Conservation (phyloP, 768 basidiomycete genomes). For the Wakefieldia striispora region DNA sequence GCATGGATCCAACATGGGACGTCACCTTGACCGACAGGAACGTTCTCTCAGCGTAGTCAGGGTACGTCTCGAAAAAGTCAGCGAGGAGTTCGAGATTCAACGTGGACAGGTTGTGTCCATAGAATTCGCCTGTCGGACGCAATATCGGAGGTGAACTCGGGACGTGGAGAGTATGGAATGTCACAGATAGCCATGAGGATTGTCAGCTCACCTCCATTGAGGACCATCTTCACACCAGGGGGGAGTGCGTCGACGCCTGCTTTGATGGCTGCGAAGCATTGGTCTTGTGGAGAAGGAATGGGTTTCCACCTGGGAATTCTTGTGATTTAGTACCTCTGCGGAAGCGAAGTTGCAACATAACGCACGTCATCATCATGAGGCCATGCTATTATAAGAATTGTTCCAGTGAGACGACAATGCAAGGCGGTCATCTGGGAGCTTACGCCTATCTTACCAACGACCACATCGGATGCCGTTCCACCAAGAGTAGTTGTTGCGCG, state of each 20-base stretch:
- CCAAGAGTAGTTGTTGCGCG: constrained; percentile 34
- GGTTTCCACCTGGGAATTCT: constrained; percentile 39
- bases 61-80: constrained; percentile 43
- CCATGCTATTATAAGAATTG: constrained; percentile 37
- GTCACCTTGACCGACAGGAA: constrained; percentile 30
- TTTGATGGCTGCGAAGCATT: constrained; percentile 62
- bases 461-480: constrained; percentile 35
- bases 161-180: background rate
- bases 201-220: constrained; percentile 43
- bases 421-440: background rate
- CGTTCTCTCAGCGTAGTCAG: constrained; percentile 29
- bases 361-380: constrained; percentile 57
- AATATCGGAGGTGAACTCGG: background rate
- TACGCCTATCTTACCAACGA: constrained; percentile 39
- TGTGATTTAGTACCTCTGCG: background rate
- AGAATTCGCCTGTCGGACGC: constrained; percentile 50
- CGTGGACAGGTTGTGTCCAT: constrained; percentile 38
- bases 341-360: background rate
- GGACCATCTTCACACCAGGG: constrained; percentile 42
- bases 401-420: background rate
- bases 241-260: constrained; percentile 43
- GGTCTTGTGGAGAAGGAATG: constrained; percentile 47
- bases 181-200: background rate
- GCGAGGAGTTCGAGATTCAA: constrained; percentile 46
- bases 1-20: background rate